Evolutionary conservation across 139 green algal species (phyloP), one percentile per base, ranked within the genome.

Genomic region (Chlamydomonas sphaeroides): DNA sequence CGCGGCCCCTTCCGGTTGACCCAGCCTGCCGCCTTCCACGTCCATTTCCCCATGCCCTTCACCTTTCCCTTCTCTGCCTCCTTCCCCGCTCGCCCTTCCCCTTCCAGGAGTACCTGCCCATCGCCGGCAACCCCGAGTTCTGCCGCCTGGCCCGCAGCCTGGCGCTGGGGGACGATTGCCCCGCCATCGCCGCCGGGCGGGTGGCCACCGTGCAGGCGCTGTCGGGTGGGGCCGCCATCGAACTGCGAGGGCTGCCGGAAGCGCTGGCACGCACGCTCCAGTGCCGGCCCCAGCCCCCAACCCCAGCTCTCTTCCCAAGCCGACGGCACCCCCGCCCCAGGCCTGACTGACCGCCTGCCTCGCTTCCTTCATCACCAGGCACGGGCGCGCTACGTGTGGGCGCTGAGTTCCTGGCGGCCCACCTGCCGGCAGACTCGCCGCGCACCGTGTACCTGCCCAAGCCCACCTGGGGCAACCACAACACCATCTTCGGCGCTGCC

Each of bases 391-490:
- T 97, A 38, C 88, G 93, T 35, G 87, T 95, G 63, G 93, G 93
- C 20, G 94, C 89, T 0, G 94, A 94, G 84, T 97, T 98, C 70
- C 87, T 98, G 39, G 76, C 80, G 26, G 61, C 74, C 6, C 91
- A 94, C 83, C 95, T 95, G 77, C 69, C 88, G 6, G 4, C 59
- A n/a, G 3, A 26, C 41, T n/a, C 42, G n/a, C 82, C 83, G 48
- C 86, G 88, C 48, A 56, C 79, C 15, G 87, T 97, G 15, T 96
- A 94, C 85, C 78, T 98, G 65, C 90, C 93, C 38, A 83, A 90
- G 51, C 95, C 95, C 45, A 97, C 93, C 30, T 98, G 95, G 95
- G 88, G 89, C 56, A 95, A 94, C 75, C 92, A 96, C 90, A 89
- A 90, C 73, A 95, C 94, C 72, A 95, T 98, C 80, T 98, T 96